phyloP scores from a whole-genome alignment of 768 basidiomycete genomes.

The Xerocomus potaroensis region DNA sequence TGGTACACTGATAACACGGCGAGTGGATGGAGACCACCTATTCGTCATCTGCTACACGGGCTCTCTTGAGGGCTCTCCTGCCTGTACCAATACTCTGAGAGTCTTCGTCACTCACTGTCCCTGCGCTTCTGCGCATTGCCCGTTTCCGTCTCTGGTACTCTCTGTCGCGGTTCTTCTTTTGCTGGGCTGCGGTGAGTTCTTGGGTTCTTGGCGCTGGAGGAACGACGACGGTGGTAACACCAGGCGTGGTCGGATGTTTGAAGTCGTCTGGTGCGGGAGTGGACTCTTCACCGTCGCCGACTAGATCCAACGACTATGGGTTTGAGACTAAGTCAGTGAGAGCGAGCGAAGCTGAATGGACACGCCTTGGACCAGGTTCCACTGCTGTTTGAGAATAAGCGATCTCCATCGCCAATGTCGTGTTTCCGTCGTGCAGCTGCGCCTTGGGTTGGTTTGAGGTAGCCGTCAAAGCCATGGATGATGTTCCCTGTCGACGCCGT shows the following conservation, averaged over 20 bases:
- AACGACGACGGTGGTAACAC: slow-evolving; percentile 71
- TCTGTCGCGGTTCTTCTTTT: slow-evolving; percentile 74
- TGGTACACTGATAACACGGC: slow-evolving; percentile 5
- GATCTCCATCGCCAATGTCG: slow-evolving; percentile 72
- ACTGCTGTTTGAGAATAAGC: slow-evolving; percentile 81
- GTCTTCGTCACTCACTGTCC: slow-evolving; percentile 73
- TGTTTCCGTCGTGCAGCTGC: slow-evolving; percentile 54
- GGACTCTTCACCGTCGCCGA: slow-evolving; percentile 64
- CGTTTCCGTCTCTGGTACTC: slow-evolving; percentile 80
- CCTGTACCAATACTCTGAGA: slow-evolving; percentile 40
- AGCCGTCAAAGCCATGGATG: slow-evolving; percentile 82
- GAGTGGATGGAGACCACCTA: slow-evolving; percentile 26
- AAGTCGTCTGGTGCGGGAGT: slow-evolving; percentile 63
- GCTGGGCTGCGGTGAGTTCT: slow-evolving; percentile 65
- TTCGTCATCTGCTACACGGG: slow-evolving; percentile 64
- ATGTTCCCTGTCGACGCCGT: slow-evolving; percentile 84
- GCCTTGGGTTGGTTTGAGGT: slow-evolving; percentile 68
- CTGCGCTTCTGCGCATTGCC: slow-evolving; percentile 58
- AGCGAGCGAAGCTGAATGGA: slow-evolving; percentile 1
- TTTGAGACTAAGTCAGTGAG: slow-evolving; percentile 5
- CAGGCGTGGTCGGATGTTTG: slow-evolving; percentile 62
- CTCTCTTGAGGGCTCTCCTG: slow-evolving; percentile 65
- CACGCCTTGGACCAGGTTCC: slow-evolving; percentile 68
- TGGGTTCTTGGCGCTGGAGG: slow-evolving; percentile 67
- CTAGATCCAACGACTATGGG: slow-evolving; percentile 66